phyloP scores from a whole-genome alignment of 345 rosid genomes.

The Mercurialis annua region DNA sequence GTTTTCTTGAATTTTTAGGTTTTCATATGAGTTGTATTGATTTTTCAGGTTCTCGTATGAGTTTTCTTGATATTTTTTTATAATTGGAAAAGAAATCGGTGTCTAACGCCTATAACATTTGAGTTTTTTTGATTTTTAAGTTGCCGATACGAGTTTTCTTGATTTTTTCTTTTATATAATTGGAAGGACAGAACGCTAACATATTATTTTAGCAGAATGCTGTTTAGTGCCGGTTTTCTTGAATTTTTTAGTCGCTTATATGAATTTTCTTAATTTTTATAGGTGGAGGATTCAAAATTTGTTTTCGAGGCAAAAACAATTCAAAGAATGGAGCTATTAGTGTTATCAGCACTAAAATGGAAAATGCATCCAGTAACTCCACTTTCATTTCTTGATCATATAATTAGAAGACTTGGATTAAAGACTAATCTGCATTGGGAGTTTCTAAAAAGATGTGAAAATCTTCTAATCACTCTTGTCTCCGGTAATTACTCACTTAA shows the following conservation, averaged over 20 bases:
- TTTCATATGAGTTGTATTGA: no score
- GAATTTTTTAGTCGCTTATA: not conserved
- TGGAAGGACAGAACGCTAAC: no score
- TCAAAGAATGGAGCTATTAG: slow-evolving; percentile 37
- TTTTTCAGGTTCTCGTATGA: no score
- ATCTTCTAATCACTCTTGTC: slow-evolving; percentile 21
- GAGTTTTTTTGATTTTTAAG: no score
- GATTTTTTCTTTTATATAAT: no score
- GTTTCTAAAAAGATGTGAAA: slow-evolving; percentile 27
- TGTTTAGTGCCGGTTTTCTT: no score
- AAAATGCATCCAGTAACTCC: slow-evolving; percentile 39
- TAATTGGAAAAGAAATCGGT: no score
- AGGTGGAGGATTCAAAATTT: slow-evolving; percentile 28
- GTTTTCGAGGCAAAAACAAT: slow-evolving; percentile 31
- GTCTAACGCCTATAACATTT: no score
- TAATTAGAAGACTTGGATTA: slow-evolving; percentile 28
- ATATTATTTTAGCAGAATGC: no score
- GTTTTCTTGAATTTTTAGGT: no score
- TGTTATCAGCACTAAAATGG: slow-evolving; percentile 32
- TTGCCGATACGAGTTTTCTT: no score
- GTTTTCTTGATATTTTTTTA: no score
- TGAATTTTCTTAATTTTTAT: not conserved
- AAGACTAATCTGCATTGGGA: slow-evolving; percentile 22
- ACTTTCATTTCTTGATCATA: slow-evolving; percentile 31
- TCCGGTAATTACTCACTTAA: slow-evolving; percentile 17